phyloP scores from a whole-genome alignment of 306 rosid species.

The Malus domestica region DNA sequence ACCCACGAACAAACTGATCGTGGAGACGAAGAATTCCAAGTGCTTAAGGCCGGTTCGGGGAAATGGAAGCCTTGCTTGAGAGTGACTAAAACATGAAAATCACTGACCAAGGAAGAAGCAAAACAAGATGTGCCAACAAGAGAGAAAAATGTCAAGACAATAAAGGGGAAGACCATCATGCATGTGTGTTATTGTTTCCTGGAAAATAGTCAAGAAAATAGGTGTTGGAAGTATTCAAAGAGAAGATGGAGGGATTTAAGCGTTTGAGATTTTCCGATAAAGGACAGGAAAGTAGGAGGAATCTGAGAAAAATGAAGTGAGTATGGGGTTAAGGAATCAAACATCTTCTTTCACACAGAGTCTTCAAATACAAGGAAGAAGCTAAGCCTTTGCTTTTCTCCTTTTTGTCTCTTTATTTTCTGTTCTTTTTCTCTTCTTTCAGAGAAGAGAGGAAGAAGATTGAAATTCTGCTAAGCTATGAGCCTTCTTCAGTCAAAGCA shows the following conservation, averaged over 20 bases:
- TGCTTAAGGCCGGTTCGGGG: conserved; percentile 42
- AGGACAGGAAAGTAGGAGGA: conserved; percentile 47
- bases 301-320: conserved; percentile 49
- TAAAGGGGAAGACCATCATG: conserved; percentile 46
- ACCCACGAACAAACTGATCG: conserved; percentile 68
- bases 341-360: conserved; percentile 48
- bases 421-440: conserved; percentile 37
- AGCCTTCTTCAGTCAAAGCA: conserved; percentile 53
- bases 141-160: conserved; percentile 46
- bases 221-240: conserved; percentile 45
- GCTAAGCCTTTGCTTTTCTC: conserved; percentile 40
- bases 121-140: conserved; percentile 38
- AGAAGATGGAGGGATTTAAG: conserved; percentile 45
- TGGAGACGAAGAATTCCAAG: conserved; percentile 45
- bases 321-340: conserved; percentile 60
- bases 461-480: conserved; percentile 35
- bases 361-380: conserved; percentile 74
- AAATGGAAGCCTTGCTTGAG: conserved; percentile 55
- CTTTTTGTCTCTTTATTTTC: conserved; percentile 30
- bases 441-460: conserved; percentile 31
- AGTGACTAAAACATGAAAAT: conserved; percentile 48
- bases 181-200: neutral
- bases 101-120: conserved; percentile 52
- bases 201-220: conserved; percentile 28
- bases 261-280: conserved; percentile 30